Evolutionary conservation across 106 monocot genomes (phyloP), one percentile per base, ranked within the genome.

Genomic region (Allium fistulosum): DNA sequence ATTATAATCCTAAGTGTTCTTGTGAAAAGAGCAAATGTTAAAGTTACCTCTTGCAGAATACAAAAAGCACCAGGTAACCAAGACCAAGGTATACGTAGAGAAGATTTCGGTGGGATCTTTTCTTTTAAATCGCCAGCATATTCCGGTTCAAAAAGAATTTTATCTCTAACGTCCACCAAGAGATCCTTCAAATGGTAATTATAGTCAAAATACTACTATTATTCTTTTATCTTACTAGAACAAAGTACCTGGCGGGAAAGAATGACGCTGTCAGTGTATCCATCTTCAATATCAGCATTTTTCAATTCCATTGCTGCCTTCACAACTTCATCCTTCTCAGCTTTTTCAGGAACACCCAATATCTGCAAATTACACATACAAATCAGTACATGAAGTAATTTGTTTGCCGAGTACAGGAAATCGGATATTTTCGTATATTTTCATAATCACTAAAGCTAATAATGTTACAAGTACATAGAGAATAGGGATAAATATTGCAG

Each of bases 321-420:
- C 10, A 87, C 97, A 79, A 97, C 82, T 79, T 97, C 89, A 71
- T 97, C 97, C 68, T 97, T 97, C 59, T 97, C 97, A 73, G 89
- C 92, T 72, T 92, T 80, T 57, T 77, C 86, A 51, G 87, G 63
- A 62, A 90, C 80, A 57, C 97, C 97, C 75, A 97, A 71, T 49
- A 97, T 74, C 97, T 97, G 84, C 64, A 84, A 11, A 66, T 62
- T 52, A 13, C 37, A 37, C 37, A 37, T 1, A 37, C 37, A 37
- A 37, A 37, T 2, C 37, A 37, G 37, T 37, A 37, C 37, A 37
- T 37, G 37, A 37, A 37, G 37, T 37, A 37, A 37, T 37, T 37
- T 37, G 5, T 37, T 37, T 37, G 37, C 37, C 37, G 5, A 37
- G 37, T 37, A 37, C 37, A 37, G 37, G 37, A 37, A 37, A 37